Percentiles rank a stretch among this genome's conserved stretches.
Evolutionary conservation across 108 stramenopile species (phyloP).

Genomic region (Pseudonitzschia multistriata): DNA sequence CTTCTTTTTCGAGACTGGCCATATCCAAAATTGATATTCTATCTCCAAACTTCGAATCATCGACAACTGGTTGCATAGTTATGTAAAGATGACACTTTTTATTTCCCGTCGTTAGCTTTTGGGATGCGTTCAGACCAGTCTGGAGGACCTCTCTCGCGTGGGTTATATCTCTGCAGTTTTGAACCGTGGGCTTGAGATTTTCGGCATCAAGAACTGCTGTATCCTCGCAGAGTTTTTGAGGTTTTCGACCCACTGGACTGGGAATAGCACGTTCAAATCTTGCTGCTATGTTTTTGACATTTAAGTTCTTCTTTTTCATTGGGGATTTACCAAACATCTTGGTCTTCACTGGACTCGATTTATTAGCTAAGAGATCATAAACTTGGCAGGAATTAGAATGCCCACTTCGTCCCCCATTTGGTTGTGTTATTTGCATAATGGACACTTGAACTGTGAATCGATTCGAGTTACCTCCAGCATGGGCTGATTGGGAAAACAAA

Average conservation of each 20-base stretch:
- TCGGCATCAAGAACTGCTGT: conserved; percentile 15
- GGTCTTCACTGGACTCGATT: background rate
- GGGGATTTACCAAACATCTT: conserved; percentile 4
- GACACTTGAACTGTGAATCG: conserved; percentile 39
- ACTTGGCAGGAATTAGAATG: conserved; percentile 21
- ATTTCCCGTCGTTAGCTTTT: conserved; percentile 21
- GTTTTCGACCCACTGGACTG: conserved; percentile 22
- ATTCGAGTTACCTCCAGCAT: conserved; percentile 21
- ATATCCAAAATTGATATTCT: conserved; percentile 48
- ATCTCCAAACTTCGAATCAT: conserved; percentile 32
- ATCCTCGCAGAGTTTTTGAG: background rate
- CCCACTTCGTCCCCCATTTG: conserved; percentile 7
- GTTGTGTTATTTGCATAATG: conserved; percentile 42
- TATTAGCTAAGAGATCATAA: conserved; percentile 32
- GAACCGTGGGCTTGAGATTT: conserved; percentile 10
- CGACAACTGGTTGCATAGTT: conserved; percentile 38
- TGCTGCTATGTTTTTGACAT: conserved; percentile 35
- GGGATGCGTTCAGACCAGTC: conserved; percentile 14
- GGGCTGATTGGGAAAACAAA: conserved; percentile 49
- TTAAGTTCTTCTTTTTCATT: conserved; percentile 30
- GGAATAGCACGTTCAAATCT: conserved; percentile 30
- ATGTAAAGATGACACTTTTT: conserved; percentile 35
- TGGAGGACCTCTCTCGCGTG: conserved; percentile 44
- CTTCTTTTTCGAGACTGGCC: conserved; percentile 44
- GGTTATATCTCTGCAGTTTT: conserved; percentile 25